Percentiles rank a stretch among this genome's conserved stretches.
phyloP scores from a whole-genome alignment of 1,284 basidiomycete species.

The Apiotrichum veenhuisii region DNA sequence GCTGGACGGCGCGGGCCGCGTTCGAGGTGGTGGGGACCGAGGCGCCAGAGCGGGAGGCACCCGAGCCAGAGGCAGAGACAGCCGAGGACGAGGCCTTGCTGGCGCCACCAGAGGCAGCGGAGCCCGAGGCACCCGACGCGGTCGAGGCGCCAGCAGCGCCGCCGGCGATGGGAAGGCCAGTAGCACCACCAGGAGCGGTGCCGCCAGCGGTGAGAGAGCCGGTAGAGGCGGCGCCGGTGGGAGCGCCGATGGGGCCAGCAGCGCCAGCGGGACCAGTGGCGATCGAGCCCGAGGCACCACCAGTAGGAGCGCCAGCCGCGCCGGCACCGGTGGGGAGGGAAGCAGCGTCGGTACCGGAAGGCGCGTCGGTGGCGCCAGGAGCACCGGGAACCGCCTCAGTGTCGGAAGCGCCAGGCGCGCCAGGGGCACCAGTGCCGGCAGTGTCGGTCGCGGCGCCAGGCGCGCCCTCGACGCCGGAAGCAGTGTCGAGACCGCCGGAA shows the following conservation, averaged over 20 bases:
- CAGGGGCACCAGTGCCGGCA: background rate
- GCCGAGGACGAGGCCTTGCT: background rate
- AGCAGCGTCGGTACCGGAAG: background rate
- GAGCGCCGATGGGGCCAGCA: background rate
- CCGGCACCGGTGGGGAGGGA: background rate
- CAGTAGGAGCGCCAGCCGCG: background rate
- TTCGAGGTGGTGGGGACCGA: background rate
- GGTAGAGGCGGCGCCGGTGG: background rate
- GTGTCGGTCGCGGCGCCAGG: background rate
- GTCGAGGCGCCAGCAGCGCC: background rate
- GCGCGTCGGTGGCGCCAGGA: background rate
- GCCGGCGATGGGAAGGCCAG: background rate
- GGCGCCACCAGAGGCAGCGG: background rate
- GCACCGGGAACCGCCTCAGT: background rate
- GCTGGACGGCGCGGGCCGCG: background rate
- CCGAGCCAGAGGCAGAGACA: background rate
- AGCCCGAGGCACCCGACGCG: background rate
- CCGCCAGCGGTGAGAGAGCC: background rate
- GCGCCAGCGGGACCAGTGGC: background rate
- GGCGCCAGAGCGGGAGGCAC: background rate
- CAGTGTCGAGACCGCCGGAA: no score
- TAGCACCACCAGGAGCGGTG: background rate
- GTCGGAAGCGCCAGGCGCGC: background rate
- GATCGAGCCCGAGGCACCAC: background rate
- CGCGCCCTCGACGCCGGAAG: background rate